Evolutionary conservation across 352 stramenopile species (phyloP), one percentile per base, ranked within the genome.

Genomic region (Phytophthora crassamura): DNA sequence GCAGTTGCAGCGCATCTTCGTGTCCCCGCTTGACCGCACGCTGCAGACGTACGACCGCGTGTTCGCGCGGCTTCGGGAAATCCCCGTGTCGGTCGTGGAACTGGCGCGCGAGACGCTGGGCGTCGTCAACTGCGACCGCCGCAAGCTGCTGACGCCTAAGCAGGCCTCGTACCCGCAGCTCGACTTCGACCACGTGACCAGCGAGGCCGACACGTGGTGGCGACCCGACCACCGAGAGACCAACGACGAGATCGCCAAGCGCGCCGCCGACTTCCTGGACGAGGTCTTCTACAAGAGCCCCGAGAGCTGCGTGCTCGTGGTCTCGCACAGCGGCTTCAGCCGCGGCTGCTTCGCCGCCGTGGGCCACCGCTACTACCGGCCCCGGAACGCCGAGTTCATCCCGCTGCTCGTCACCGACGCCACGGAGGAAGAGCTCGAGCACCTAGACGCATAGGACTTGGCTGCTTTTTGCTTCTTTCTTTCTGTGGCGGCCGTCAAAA

Each of bases 251-350:
- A 92, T 92, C 51, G 67, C 83, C 12, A 58, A 42, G 5, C 77
- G 83, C 38, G 82, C 77, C 4, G 67, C 67, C 5, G 42, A 70
- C 12, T 92, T 92, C 48, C 59, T 92, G 8, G 38, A 78, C 14
- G 65, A 86, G 20, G 58, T 90, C 5, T 82, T 84, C 42, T 55
- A 74, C 35, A 54, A 78, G 25, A 35, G 50, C 7, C 16, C 48
- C 1, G 79, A 90, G 53, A 72, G 47, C 20, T 74, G 66, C 46
- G 67, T 88, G 33, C 67, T 77, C 11, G 76, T 92, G 11, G 83
- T 92, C 16, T 82, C 80, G 12, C 83, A 92, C 69, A 87, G 76
- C 39, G 83, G 83, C 51, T 89, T 92, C 52, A 88, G 70, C 53
- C 83, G 78, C 18, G 80, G 69, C 7, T 90, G 83, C 66, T 80